phyloP scores from a whole-genome alignment of 495 filamentous ascomycete species.

The Astrocystis sublimbata region DNA sequence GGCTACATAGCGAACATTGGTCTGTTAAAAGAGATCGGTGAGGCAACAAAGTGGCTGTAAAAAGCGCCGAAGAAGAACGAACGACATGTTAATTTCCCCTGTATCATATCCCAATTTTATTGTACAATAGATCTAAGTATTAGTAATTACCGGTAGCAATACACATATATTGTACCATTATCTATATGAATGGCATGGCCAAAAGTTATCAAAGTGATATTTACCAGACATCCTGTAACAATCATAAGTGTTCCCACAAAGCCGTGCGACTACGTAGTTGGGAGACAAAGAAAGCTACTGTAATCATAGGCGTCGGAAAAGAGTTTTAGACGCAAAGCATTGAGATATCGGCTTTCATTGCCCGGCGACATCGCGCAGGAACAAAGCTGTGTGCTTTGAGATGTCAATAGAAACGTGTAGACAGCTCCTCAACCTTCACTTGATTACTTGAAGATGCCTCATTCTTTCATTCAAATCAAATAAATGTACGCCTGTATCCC shows the following conservation, averaged over 20 bases:
- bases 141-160: not conserved
- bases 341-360: not conserved
- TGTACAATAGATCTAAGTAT: not conserved
- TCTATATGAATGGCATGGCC: not conserved
- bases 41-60: constrained; percentile 24
- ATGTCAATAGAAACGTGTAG: not conserved
- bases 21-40: constrained; percentile 19
- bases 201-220: not conserved
- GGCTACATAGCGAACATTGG: constrained; percentile 29
- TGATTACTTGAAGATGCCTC: not conserved
- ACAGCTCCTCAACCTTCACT: not conserved
- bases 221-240: no score
- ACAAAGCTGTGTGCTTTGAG: constrained; percentile 1
- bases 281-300: not conserved
- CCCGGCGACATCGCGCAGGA: not conserved
- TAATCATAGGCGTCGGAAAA: not conserved
- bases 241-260: not conserved
- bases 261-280: not conserved
- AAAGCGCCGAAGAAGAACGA: not conserved
- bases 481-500: not conserved
- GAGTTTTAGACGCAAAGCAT: not conserved
- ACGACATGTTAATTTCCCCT: not conserved
- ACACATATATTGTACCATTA: not conserved
- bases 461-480: not conserved
- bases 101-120: not conserved